Conservation (phyloP, 306 rosid genomes). For the Leucaena leucocephala region DNA sequence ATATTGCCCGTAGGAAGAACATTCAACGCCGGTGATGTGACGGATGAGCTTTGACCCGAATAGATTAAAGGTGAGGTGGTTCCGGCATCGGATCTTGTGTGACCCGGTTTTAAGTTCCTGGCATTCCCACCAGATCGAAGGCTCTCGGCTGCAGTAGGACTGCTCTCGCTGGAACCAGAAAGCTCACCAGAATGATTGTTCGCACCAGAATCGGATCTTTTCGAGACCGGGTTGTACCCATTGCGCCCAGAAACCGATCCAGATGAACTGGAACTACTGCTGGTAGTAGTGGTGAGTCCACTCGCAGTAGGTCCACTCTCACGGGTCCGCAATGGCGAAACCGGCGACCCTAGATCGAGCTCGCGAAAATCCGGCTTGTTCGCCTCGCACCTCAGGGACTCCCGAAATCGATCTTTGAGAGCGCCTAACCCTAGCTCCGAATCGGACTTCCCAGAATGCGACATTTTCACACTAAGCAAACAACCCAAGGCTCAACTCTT, state of each 20-base stretch:
- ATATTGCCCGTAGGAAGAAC: constrained; percentile 90
- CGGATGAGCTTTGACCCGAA: constrained; percentile 70
- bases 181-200: constrained; percentile 90
- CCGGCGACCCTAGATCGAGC: constrained; percentile 95
- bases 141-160: constrained; percentile 68
- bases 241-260: constrained; percentile 84
- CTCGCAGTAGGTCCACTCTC: constrained; percentile 35
- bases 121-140: constrained; percentile 50
- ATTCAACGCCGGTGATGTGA: constrained; percentile 62
- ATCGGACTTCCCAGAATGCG: constrained; percentile 70
- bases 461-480: constrained; percentile 50
- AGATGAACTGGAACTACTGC: constrained; percentile 89
- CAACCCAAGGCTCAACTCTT: constrained; percentile 6
- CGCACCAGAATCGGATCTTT: constrained; percentile 57
- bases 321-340: constrained; percentile 79
- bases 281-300: constrained; percentile 52
- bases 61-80: constrained; percentile 49
- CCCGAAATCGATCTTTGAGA: constrained; percentile 64
- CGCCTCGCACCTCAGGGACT: constrained; percentile 59
- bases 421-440: constrained; percentile 50
- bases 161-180: constrained; percentile 80
- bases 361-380: constrained; percentile 90
- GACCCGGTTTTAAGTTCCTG: constrained; percentile 53
- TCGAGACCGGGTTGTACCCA: constrained; percentile 45
- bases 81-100: constrained; percentile 71